phyloP scores from a whole-genome alignment of 371 early-diverging fungal genomes.

The Apophysomyces elegans region DNA sequence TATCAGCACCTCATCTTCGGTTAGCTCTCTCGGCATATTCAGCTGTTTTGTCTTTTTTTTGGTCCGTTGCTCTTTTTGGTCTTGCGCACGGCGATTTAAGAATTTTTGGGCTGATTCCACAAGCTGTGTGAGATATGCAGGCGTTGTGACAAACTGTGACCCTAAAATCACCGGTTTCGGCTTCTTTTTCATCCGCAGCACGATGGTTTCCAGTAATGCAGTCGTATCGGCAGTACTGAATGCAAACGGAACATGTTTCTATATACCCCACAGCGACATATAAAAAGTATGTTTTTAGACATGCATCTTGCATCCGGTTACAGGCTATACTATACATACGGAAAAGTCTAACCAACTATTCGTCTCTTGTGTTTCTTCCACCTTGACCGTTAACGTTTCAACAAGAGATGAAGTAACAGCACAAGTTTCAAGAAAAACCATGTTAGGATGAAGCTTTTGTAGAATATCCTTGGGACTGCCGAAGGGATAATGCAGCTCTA shows the following conservation, averaged over 20 bases:
- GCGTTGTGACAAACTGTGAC: constrained; percentile 16
- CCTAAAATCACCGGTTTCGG: constrained; percentile 15
- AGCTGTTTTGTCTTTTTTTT: constrained; percentile 16
- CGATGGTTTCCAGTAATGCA: constrained; percentile 16
- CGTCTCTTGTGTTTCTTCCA: constrained; percentile 13
- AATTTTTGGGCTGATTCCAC: constrained; percentile 17
- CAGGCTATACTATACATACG: constrained; percentile 12
- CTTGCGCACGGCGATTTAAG: constrained; percentile 19
- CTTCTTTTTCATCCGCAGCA: constrained; percentile 12
- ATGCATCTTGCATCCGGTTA: background rate
- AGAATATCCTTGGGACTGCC: constrained; percentile 26
- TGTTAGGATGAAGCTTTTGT: constrained; percentile 17
- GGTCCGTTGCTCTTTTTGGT: constrained; percentile 16
- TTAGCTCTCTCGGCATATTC: background rate
- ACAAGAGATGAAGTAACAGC: constrained; percentile 22
- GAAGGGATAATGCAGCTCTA: constrained; percentile 26
- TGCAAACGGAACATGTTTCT: constrained; percentile 25
- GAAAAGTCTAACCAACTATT: constrained; percentile 23
- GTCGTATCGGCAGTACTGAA: constrained; percentile 20
- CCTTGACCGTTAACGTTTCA: constrained; percentile 10
- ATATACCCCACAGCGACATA: background rate
- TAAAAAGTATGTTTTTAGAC: background rate
- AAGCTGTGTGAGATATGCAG: constrained; percentile 13
- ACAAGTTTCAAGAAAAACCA: constrained; percentile 29
- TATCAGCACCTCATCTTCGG: constrained; percentile 15